Evolutionary conservation across 164 flowering plant genomes (phyloP).

Genomic region (Brasenia schreberi): DNA sequence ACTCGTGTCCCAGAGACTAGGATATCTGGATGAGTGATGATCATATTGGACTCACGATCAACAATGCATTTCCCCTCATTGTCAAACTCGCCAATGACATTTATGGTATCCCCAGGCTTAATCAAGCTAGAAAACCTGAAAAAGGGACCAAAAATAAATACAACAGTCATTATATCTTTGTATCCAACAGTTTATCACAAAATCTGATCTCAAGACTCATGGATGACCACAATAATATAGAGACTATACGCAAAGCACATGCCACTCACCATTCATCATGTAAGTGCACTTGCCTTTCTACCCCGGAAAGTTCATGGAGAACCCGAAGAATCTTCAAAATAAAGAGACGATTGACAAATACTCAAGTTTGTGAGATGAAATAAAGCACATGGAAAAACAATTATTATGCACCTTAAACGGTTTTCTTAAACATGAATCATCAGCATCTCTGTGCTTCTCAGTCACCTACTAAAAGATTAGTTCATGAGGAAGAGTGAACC

Average conservation of each 20-base stretch:
- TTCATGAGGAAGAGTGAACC: no score
- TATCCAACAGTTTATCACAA: no score
- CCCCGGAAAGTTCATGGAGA: conserved; percentile 71
- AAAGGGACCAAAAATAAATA: no score
- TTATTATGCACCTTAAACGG: conserved; percentile 39
- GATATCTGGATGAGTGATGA: conserved; percentile 80
- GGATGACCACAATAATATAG: no score
- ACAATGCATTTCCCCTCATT: conserved; percentile 64
- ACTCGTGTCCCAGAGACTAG: conserved; percentile 92
- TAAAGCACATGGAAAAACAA: no score
- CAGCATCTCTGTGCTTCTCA: conserved; percentile 40
- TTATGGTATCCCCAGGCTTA: conserved; percentile 86
- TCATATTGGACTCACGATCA: conserved; percentile 40
- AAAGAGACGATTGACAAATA: not conserved
- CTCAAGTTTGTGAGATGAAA: no score
- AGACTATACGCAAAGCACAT: not conserved
- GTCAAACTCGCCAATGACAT: conserved; percentile 85
- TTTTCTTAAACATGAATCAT: conserved; percentile 19
- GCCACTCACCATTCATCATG: conserved; percentile 71
- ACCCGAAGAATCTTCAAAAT: conserved; percentile 63
- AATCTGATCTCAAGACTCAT: no score
- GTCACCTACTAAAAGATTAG: conserved; percentile 53
- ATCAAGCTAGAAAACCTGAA: conserved; percentile 66
- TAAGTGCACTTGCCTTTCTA: conserved; percentile 52
- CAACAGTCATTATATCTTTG: no score